A percentile compares a stretch with the other conserved stretches of the same genome.
Evolutionary conservation across 495 filamentous ascomycete species (phyloP).

Genomic region (Talaromyces borbonicus): DNA sequence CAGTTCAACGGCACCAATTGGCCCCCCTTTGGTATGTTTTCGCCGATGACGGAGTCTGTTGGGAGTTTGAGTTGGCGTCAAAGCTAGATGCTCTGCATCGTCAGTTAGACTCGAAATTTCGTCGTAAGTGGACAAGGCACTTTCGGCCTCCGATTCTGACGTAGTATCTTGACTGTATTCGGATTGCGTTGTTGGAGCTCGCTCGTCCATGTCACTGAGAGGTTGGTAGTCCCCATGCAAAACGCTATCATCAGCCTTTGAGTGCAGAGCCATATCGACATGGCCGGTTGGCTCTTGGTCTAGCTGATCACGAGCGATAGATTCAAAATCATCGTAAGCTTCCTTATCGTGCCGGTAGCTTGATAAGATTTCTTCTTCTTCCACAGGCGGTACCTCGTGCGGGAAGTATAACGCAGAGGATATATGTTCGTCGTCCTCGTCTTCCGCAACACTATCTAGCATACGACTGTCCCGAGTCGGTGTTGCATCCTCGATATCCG

Average conservation of each 20-base stretch:
- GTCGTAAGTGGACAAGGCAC: conserved; percentile 32
- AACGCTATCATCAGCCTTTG: conserved; percentile 49
- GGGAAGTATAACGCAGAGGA: conserved; percentile 90
- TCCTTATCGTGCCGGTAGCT: conserved; percentile 26
- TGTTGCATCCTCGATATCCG: not conserved
- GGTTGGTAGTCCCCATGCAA: conserved; percentile 48
- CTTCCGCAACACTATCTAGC: conserved; percentile 44
- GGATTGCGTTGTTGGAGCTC: conserved; percentile 26
- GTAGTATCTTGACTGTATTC: conserved; percentile 37
- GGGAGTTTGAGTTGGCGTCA: conserved; percentile 38
- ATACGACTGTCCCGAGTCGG: conserved; percentile 9
- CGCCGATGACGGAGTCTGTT: conserved; percentile 25
- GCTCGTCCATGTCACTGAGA: conserved; percentile 25
- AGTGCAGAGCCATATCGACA: conserved; percentile 54
- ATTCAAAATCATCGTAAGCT: conserved; percentile 13
- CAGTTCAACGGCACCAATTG: conserved; percentile 83
- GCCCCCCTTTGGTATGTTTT: conserved; percentile 14
- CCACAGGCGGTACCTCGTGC: conserved; percentile 54
- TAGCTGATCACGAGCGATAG: conserved; percentile 19
- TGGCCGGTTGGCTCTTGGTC: conserved; percentile 25
- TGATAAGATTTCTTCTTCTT: conserved; percentile 23
- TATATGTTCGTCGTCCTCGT: conserved; percentile 87
- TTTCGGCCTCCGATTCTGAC: conserved; percentile 53
- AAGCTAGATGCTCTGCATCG: conserved; percentile 50
- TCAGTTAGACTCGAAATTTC: conserved; percentile 45